Evolutionary conservation across 768 basidiomycete species (phyloP).

Genomic region (Leccinellum albellum): DNA sequence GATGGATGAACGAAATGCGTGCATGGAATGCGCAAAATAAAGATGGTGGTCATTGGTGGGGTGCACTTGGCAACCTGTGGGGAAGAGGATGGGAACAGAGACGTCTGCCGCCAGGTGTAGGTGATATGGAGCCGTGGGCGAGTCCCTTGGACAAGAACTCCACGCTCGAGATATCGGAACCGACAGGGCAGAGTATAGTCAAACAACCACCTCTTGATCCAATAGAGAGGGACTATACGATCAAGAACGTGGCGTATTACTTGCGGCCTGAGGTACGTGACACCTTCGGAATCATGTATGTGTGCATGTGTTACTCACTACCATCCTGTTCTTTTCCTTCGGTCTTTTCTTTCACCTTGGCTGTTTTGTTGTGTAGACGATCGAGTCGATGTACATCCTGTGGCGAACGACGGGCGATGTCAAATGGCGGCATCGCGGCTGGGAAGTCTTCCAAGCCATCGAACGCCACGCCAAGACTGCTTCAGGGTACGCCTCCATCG

Average conservation of each 20-base stretch:
- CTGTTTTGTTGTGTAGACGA: conserved; percentile 41
- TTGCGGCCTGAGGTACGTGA: conserved; percentile 65
- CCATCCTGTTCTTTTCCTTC: not conserved
- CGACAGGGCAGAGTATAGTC: not conserved
- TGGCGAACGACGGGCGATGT: conserved; percentile 67
- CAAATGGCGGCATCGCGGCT: conserved; percentile 68
- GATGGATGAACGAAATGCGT: conserved; percentile 34
- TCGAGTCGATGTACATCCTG: conserved; percentile 69
- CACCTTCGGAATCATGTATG: not conserved
- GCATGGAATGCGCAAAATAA: conserved; percentile 37
- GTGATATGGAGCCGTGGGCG: conserved; percentile 29
- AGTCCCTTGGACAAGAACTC: conserved; percentile 1
- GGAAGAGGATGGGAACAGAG: conserved; percentile 10
- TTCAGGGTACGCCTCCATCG: conserved; percentile 58
- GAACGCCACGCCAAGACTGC: conserved; percentile 53
- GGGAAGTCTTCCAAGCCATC: conserved; percentile 66
- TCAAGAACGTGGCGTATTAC: conserved; percentile 46
- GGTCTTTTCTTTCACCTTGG: not conserved
- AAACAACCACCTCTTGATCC: not conserved
- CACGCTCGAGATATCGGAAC: not conserved
- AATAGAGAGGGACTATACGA: conserved; percentile 50
- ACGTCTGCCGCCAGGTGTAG: conserved; percentile 50
- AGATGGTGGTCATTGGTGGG: not conserved
- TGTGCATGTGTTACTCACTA: not conserved
- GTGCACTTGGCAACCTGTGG: not conserved